Base-by-base conservation (phyloP, 139 green algal genomes). In the Auxenochlorella pyrenoidosa region DNA sequence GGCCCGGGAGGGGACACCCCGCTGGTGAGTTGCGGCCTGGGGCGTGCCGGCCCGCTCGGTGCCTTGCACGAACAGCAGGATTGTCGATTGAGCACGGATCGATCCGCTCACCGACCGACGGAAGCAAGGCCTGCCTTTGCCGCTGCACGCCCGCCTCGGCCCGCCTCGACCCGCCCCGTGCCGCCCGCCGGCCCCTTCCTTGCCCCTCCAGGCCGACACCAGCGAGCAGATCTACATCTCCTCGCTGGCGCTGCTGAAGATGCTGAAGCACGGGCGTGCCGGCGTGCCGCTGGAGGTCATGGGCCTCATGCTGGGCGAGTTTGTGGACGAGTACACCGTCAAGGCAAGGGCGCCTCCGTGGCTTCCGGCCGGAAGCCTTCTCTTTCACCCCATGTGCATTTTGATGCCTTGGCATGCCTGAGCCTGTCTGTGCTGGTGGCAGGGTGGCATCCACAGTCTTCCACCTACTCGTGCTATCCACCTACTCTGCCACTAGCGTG, bases 321-420 rank as follows among this genome's bases (percentile, higher is more conserved):
- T 99, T 89, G 96, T 99, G 38, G 98, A 99, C 83, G 98, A 99
- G 84, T 99, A 99, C 93, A 99, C 98, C 0, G 98, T 99, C 6
- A 95, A 95, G 87, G 82, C 60, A 63, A 13, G 80, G 5, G 4
- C 4, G 16, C 6, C n/a, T 15, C 5, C 75, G n/a, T 21, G 41
- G 8, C 10, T 28, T 38, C 72, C 18, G 3, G 70, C 26, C 65
- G n/a, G n/a, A 44, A 44, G 34, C 2, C 12, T 68, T 68, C 12
- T 12, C 10, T 32, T n/a, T 75, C 32, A 43, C 4, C 68, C 38
- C 10, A 12, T 75, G 10, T 44, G 24, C 19, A 38, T n/a, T n/a
- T n/a, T n/a, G n/a, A n/a, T n/a, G n/a, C n/a, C n/a, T n/a, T n/a
- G n/a, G n/a, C n/a, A n/a, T n/a, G n/a, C n/a, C n/a, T n/a, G n/a